Evolutionary conservation across 2,329 filamentous ascomycete genomes (phyloP), one percentile per base, ranked within the genome.

Genomic region (Beauveria pseudobassiana): DNA sequence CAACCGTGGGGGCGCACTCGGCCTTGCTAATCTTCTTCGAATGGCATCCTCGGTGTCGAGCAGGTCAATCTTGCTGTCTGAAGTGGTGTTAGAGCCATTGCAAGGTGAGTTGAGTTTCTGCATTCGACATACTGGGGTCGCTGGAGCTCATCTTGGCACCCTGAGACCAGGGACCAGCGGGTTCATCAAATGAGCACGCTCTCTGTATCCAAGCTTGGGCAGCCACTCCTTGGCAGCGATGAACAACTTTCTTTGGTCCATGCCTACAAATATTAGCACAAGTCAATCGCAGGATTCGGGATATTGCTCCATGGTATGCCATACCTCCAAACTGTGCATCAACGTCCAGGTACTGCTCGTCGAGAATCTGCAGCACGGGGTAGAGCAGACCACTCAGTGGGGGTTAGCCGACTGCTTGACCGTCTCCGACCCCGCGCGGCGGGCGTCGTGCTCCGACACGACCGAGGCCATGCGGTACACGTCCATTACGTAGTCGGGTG

Each of bases 221-320:
- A 97, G 77, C 76, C 88, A 88, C 67, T 97, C 93, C 66, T 88
- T 89, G 5, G 93, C 92, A 3, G 92, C 84, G 0, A 87, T 87
- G 73, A 96, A 96, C 64, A 96, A 87, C 77, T 96, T 97, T 63
- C 92, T 80, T 77, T 96, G 93, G 69, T 97, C 93, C 57, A 89
- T 77, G 65, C 78, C 72, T 60, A 34, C 49, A 24, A 28, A 26
- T 7, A 20, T 59, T 24, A 53, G 40, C 24, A 48, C 10, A 72
- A 6, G 4, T 7, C 12, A 14, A 50, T n/a, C 1, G 20, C 24
- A 61, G 12, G 14, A 6, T 5, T 5, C 9, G 4, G 5, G 9
- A 14, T 0, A 34, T 34, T 6, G n/a, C 10, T 16, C 18, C 2
- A 12, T n/a, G 49, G 28, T 20, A 18, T 20, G 5, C 8, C 88